Evolutionary conservation across 1,139 yeast genomes (phyloP), one percentile per base, ranked within the genome.

Genomic region (Yamadazyma triangularis): DNA sequence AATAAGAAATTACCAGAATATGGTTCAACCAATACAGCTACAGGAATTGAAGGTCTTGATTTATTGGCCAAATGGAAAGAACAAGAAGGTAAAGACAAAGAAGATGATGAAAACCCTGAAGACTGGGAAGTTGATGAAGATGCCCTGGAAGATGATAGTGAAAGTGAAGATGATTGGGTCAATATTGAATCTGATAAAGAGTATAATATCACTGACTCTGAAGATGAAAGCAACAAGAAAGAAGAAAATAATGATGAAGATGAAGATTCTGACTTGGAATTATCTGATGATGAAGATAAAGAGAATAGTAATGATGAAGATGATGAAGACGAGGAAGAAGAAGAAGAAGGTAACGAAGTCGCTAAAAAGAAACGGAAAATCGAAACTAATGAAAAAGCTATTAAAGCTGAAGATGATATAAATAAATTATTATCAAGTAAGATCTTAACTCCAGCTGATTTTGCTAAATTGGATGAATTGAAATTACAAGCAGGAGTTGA

Each of bases 361-460:
- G 19, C 30, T 13, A 15, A 21, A 23, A 27, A 30, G 26, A 24
- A 20, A 15, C 15, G 15, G 2, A 8, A 25, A 13, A 19, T 9
- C 4, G 32, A 33, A 9, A 51, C 45, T 28, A 39, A 65, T 4
- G 68, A 58, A 29, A 8, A n/a, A 23, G 19, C 14, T 11, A 15
- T 19, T 34, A 60, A 50, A 23, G 53, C 68, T 16, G 60, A 65
- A 39, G 49, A 60, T 30, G 81, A 81, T 1, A 70, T 81, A 58
- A 64, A 68, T 40, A 80, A 80, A 33, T 53, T 88, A 26, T 79
- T 93, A 25, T 67, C 89, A 2, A 66, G 80, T 12, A 75, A 87
- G 44, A 84, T 91, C 39, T 71, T 91, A 45, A 91, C 98, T 0
- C 98, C 98, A 15, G 97, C 97, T 0, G 98, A 91, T 65, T 91